Percentiles rank a stretch among this genome's conserved stretches.
Evolutionary conservation across 2,329 filamentous ascomycete species (phyloP).

Genomic region (Alternaria arbusti): DNA sequence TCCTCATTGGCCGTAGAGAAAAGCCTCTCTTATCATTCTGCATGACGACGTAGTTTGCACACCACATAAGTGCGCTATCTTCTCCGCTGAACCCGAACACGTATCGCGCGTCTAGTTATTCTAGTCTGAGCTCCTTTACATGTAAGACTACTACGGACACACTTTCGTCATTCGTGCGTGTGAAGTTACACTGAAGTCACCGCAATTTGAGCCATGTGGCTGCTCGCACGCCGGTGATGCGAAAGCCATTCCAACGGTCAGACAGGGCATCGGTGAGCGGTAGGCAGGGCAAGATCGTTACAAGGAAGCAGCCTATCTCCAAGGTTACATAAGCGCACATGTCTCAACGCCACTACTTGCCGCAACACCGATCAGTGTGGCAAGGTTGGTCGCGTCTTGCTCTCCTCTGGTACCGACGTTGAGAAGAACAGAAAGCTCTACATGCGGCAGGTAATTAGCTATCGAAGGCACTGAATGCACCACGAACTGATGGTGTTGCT

Average conservation of each 20-base stretch:
- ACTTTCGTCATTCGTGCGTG: neutral
- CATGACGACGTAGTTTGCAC: neutral
- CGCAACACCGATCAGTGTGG: neutral
- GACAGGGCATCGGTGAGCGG: neutral
- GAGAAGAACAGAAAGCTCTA: neutral
- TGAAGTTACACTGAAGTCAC: conserved; percentile 8
- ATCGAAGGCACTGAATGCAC: neutral
- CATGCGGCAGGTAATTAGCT: neutral
- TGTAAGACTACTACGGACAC: neutral
- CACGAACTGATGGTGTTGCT: neutral
- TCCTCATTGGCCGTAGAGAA: neutral
- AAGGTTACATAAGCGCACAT: neutral
- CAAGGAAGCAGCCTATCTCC: neutral
- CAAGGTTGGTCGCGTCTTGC: neutral
- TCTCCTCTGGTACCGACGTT: neutral
- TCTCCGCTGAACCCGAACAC: neutral
- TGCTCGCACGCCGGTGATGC: conserved; percentile 3
- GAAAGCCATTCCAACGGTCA: neutral
- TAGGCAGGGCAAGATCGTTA: neutral
- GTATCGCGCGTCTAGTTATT: neutral
- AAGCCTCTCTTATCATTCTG: neutral
- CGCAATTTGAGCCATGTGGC: conserved; percentile 19
- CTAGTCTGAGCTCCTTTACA: neutral
- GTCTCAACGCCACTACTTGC: neutral
- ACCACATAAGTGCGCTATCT: neutral